Evolutionary conservation across 2,329 filamentous ascomycete genomes (phyloP), one percentile per base, ranked within the genome.

Genomic region (Aphanoascus verrucosus): DNA sequence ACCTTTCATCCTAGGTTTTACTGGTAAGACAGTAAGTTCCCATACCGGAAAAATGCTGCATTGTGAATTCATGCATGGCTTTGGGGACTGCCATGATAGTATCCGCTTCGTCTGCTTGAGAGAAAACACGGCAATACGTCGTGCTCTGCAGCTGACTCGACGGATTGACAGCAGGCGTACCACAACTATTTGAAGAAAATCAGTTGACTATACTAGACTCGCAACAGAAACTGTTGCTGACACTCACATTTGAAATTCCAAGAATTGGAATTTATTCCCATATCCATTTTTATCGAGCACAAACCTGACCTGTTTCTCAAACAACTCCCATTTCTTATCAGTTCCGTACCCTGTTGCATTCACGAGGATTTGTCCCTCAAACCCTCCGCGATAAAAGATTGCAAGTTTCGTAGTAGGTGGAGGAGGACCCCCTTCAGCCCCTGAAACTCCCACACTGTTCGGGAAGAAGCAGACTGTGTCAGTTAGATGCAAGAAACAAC

Each of bases 371-470:
- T 78, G 69, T 1, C 67, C 67, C 59, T 77, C 71, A 54, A 69
- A 78, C 0, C 76, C 76, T 6, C 70, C 75, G 7, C 67, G 63
- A 54, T 76, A 77, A 56, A 74, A 76, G 14, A 77, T 67, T n/a
- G 74, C 75, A 5, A 75, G 65, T 57, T 78, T 78, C 1, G 75
- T 78, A 0, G 76, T 77, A 1, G 74, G 67, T 0, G 75, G 76
- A 1, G 76, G 75, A 0, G 72, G 68, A 0, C 59, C 55, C 0
- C 75, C 75, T 17, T 57, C 68, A 17, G 72, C 64, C 0, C 73
- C 72, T 0, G 65, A 68, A 0, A 77, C 65, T 9, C 58, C 62
- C 0, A 76, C 72, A 1, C 72, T 67, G 43, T 68, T 60, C 4
- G 50, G 3, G 20, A 5, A 34, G 20, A 23, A 17, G 7, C 32